These are phyloP conservation scores for Penicillium sp. DNA, from an alignment of 2,329 filamentous ascomycete genomes.

Conservation along the genomic window DNA sequence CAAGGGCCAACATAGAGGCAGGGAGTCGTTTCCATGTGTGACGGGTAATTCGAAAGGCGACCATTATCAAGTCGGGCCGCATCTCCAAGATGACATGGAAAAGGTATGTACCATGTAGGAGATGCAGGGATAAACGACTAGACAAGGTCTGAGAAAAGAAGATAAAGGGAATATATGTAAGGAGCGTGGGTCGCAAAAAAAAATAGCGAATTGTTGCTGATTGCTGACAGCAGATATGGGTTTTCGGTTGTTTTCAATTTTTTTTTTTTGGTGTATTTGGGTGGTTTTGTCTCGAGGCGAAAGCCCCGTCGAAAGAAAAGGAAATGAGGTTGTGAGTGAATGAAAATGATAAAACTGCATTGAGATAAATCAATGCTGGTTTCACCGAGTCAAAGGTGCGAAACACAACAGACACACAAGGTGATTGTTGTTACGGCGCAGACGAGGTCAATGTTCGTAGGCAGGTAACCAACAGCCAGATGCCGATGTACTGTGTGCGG, in stretches of 20 bases:
- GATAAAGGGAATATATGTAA: conserved; percentile 14
- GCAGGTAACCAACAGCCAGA: background rate
- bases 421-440: background rate
- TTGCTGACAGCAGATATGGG: background rate
- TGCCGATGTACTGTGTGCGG: background rate
- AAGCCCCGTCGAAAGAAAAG: conserved; percentile 4
- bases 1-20: conserved; percentile 1
- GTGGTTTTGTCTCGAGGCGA: background rate
- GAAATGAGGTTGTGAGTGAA: conserved; percentile 12
- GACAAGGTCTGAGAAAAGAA: conserved; percentile 11
- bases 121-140: conserved; percentile 7
- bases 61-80: conserved; percentile 3
- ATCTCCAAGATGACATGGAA: background rate
- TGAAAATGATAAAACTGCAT: conserved; percentile 11
- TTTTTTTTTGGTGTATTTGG: background rate
- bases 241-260: background rate
- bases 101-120: background rate
- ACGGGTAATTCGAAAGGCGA: conserved; percentile 19
- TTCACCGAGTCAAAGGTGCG: conserved; percentile 8
- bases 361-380: background rate
- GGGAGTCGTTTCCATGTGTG: conserved; percentile 9
- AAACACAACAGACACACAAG: background rate
- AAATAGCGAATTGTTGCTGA: background rate
- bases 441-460: background rate
- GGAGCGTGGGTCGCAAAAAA: conserved; percentile 16